Evolutionary conservation across 1,284 basidiomycete species (phyloP), one percentile per base, ranked within the genome.

Genomic region (Meira nashicola): DNA sequence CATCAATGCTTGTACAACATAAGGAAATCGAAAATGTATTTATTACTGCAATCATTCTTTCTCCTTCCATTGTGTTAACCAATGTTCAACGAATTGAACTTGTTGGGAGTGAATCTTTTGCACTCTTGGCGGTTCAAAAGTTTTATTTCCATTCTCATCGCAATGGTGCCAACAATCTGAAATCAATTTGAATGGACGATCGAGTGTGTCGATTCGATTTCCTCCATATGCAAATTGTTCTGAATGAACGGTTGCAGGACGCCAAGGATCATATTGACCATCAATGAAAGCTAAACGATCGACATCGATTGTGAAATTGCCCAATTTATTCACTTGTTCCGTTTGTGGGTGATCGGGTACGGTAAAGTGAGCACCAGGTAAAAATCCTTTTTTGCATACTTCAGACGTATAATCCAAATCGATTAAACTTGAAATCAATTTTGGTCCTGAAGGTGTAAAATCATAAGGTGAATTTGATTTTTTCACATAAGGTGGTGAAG

Each of bases 181-280:
- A 61, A 97, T 96, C 54, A 94, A 71, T 78, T 92, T 92, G 80
- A 92, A 90, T 0, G 93, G 93, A 53, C 84, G 82, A 17, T 85
- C 68, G 12, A 87, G 78, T 0, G 89, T 90, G 78, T 92, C 89
- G 44, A 83, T 76, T 38, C 92, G 82, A 47, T 83, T 81, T 6
- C 82, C 79, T 0, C 91, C 91, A 54, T 89, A 84, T 1, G 70
- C 71, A 7, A 65, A 79, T 57, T 78, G 72, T 53, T 87, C 84
- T 64, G 87, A 89, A 74, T 93, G 90, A 0, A 91, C 90, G 1
- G 92, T 84, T 62, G 86, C 87, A 0, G 89, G 89, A 62, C 88
- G 84, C 92, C 92, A 95, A 2, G 92, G 92, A 79, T 94, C 71
- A 48, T 37, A 40, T 25, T 39, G 59, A 15, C 38, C 23, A 56